Percentiles rank a stretch among this genome's conserved stretches.
Evolutionary conservation across 768 basidiomycete genomes (phyloP).

Genomic region (Kwoniella sp.): DNA sequence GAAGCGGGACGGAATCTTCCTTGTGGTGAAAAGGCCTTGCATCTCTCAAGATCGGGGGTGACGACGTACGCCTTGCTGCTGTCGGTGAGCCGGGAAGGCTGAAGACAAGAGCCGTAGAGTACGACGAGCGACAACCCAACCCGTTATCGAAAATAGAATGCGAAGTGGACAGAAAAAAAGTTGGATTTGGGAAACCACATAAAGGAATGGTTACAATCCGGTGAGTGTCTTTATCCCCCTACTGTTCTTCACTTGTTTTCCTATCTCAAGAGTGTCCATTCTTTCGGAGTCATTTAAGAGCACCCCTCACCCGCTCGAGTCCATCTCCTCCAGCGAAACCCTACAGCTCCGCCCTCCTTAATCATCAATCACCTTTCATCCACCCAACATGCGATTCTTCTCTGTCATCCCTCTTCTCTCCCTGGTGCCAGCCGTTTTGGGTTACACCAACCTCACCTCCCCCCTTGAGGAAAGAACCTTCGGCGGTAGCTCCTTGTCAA

Average conservation of each 20-base stretch:
- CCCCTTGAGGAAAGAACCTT: slow-evolving; percentile 2
- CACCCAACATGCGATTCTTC: background rate
- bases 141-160: background rate
- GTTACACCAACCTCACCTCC: background rate
- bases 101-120: background rate
- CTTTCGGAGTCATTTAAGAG: background rate
- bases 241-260: background rate
- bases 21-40: background rate
- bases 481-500: background rate
- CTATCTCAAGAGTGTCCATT: background rate
- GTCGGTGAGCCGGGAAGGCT: background rate
- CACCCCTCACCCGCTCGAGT: background rate
- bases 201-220: background rate
- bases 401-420: background rate
- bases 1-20: background rate
- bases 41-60: background rate
- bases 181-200: background rate
- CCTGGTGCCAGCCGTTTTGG: background rate
- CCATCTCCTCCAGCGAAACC: background rate
- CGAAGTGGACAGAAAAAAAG: background rate
- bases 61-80: background rate
- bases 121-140: background rate
- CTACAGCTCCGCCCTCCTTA: background rate
- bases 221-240: background rate
- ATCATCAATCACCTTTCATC: background rate